These are phyloP conservation scores for Cryptococcus wingfieldii DNA, from an alignment of 1,284 basidiomycete genomes.

Conservation along the genomic window DNA sequence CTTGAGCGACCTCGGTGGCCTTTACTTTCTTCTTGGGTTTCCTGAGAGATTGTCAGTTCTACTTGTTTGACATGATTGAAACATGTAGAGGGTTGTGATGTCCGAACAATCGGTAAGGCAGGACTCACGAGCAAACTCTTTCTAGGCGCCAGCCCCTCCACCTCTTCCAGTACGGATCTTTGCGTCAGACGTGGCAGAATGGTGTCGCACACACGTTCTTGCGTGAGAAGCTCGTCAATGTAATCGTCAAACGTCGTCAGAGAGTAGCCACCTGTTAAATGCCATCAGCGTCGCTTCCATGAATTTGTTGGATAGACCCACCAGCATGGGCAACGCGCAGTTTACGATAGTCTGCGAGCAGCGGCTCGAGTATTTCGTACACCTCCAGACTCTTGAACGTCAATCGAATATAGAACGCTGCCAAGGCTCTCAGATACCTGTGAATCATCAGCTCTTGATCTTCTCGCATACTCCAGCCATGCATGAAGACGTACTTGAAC, in stretches of 20 bases:
- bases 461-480: neutral
- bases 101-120: slow-evolving; percentile 1
- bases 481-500: slow-evolving; percentile 73
- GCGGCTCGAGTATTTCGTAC: slow-evolving; percentile 86
- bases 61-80: neutral
- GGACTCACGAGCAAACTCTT: slow-evolving; percentile 18
- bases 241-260: slow-evolving; percentile 91
- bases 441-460: neutral
- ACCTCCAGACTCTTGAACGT: slow-evolving; percentile 86
- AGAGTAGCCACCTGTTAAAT: slow-evolving; percentile 63
- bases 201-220: slow-evolving; percentile 93
- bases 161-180: slow-evolving; percentile 83
- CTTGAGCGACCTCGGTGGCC: slow-evolving; percentile 15
- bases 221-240: slow-evolving; percentile 73
- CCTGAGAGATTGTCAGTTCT: slow-evolving; percentile 2
- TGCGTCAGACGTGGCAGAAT: slow-evolving; percentile 87
- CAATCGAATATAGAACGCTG: slow-evolving; percentile 91
- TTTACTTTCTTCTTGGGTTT: slow-evolving; percentile 12
- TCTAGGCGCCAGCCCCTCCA: slow-evolving; percentile 72
- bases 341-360: slow-evolving; percentile 91
- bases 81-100: neutral
- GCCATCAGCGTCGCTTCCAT: neutral
- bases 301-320: slow-evolving; percentile 48
- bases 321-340: slow-evolving; percentile 74
- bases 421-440: slow-evolving; percentile 88